These are phyloP conservation scores for Citrus australasica DNA, from an alignment of 345 rosid genomes.

Conservation along the genomic window DNA sequence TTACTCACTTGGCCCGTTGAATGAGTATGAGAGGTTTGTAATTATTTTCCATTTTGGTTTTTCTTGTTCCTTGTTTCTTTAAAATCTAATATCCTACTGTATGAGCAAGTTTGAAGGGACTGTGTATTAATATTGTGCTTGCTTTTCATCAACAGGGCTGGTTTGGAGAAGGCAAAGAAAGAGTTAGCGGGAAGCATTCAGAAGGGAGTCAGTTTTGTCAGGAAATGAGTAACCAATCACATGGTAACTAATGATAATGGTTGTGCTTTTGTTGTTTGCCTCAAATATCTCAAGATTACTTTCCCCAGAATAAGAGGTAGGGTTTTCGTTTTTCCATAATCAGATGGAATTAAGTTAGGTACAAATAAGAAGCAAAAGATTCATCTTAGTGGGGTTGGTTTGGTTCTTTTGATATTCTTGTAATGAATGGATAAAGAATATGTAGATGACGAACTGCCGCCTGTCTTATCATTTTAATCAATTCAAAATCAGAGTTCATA, in stretches of 20 bases:
- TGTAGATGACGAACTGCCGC: neutral
- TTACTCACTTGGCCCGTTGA: slow-evolving; percentile 72
- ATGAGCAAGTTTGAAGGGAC: neutral
- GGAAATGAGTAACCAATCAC: slow-evolving; percentile 35
- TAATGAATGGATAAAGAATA: slow-evolving; percentile 6
- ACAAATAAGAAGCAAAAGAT: neutral
- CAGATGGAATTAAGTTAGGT: neutral
- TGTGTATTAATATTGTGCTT: neutral
- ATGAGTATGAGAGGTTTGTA: slow-evolving; percentile 75
- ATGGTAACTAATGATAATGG: neutral
- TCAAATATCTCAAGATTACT: neutral
- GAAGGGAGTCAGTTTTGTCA: slow-evolving; percentile 70
- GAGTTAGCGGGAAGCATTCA: slow-evolving; percentile 75
- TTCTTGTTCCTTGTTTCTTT: neutral
- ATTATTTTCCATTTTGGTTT: neutral
- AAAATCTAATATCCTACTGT: neutral
- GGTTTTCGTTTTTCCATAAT: neutral
- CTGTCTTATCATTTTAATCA: neutral
- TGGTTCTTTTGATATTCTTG: slow-evolving; percentile 8
- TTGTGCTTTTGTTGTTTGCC: neutral
- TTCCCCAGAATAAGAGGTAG: slow-evolving; percentile 17
- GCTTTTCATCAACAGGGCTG: slow-evolving; percentile 34
- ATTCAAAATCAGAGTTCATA: neutral
- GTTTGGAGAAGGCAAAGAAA: slow-evolving; percentile 88
- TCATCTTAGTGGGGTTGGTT: neutral